Conservation (phyloP, 1,139 yeast species). For the Saccharomycopsis hybrid region DNA sequence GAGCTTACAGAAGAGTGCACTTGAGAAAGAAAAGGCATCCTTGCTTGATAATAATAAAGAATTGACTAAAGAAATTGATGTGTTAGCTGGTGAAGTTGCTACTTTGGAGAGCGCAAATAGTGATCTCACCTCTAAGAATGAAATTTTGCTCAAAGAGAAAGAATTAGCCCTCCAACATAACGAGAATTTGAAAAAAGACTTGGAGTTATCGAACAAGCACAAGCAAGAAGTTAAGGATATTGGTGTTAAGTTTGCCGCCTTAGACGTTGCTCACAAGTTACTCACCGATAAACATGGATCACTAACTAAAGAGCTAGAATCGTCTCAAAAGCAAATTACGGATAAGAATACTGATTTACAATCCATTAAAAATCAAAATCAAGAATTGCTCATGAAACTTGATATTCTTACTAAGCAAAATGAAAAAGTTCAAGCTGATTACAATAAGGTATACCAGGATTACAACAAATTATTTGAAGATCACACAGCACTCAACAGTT, state of each 20-base stretch:
- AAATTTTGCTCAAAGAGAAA: constrained; percentile 14
- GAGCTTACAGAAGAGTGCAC: no score
- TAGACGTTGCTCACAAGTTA: constrained; percentile 3
- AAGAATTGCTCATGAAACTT: no score
- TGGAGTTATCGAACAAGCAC: constrained; percentile 16
- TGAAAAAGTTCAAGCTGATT: constrained; percentile 13
- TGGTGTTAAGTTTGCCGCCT: constrained; percentile 2
- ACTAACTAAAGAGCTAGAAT: not conserved
- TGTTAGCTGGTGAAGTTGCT: no score
- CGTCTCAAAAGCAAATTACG: no score
- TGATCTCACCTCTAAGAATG: constrained; percentile 2
- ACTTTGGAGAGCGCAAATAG: not conserved
- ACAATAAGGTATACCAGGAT: constrained; percentile 17
- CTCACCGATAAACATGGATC: not conserved
- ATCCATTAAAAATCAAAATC: no score
- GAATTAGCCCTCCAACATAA: no score
- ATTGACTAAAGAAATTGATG: no score
- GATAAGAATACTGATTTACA: no score
- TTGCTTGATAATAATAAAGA: no score
- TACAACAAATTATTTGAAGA: constrained; percentile 18
- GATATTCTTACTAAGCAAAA: constrained; percentile 6
- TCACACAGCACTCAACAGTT: constrained; percentile 7
- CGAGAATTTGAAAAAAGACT: constrained; percentile 9
- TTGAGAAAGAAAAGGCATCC: no score
- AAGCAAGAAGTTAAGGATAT: constrained; percentile 13